Percentiles rank a stretch among this genome's conserved stretches.
Evolutionary conservation across 768 basidiomycete species (phyloP).

Genomic region (Russula lepida): DNA sequence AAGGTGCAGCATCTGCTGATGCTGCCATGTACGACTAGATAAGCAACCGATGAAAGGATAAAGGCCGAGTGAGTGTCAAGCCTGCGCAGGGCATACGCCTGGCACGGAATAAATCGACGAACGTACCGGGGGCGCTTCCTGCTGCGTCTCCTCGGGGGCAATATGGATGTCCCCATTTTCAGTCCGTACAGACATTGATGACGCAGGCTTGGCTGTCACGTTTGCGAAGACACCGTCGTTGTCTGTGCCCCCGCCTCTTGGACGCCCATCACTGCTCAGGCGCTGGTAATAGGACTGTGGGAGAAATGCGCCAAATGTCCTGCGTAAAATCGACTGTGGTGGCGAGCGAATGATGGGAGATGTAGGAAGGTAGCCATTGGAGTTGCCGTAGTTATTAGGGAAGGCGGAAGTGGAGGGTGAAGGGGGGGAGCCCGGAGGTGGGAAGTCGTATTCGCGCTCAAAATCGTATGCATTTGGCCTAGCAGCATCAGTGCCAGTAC

Average conservation of each 20-base stretch:
- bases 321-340: constrained; percentile 46
- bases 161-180: constrained; percentile 51
- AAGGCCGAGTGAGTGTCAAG: neutral
- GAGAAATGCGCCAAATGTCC: constrained; percentile 51
- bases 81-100: neutral
- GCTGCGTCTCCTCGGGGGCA: constrained; percentile 75
- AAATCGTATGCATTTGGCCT: constrained; percentile 62
- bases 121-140: constrained; percentile 80
- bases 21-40: constrained; percentile 83
- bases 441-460: constrained; percentile 67
- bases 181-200: constrained; percentile 36
- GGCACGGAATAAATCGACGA: neutral
- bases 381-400: constrained; percentile 65
- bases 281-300: constrained; percentile 64
- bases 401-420: constrained; percentile 45
- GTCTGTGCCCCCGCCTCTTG: constrained; percentile 57
- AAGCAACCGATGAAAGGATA: neutral
- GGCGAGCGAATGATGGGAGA: constrained; percentile 33
- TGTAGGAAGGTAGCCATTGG: constrained; percentile 55
- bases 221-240: constrained; percentile 97
- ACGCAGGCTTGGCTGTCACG: constrained; percentile 76
- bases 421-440: constrained; percentile 77
- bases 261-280: constrained; percentile 36
- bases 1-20: constrained; percentile 81
- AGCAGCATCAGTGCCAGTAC: constrained; percentile 15